Evolutionary conservation across 805 yeast genomes (phyloP), one percentile per base, ranked within the genome.

Genomic region (Blastobotrys muscicola): DNA sequence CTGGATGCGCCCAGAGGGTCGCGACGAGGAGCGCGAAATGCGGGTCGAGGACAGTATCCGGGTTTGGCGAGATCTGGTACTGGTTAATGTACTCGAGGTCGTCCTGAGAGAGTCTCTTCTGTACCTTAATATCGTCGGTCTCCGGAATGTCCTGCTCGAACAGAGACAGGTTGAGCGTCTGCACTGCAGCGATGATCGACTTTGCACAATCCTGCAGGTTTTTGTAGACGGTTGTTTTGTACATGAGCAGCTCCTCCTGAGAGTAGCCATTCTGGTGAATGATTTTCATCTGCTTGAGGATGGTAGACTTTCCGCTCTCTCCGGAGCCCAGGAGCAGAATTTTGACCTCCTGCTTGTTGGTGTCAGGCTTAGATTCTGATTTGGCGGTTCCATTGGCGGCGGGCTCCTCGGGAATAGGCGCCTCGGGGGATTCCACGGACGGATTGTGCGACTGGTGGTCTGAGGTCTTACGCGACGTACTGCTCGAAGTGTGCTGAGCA

Each of bases 261-360:
- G 79, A 62, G 57, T 78, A 82, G 7, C 89, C 89, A 51, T 76
- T 70, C 56, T 80, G 83, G 57, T 82, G 85, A 40, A 82, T 66
- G 46, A 82, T 82, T 57, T 82, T 82, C 78, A 84, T 84, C 60
- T 83, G 94, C 59, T 82, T 84, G 42, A 84, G 75, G 42, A 83
- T 78, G 12, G 94, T 83, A 6, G 87, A 79, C 57, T 83, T 84
- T 3, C 94, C 94, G 48, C 80, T 71, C 57, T 83, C 94, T 11
- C 97, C 98, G 0, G 96, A 83, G 4, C 98, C 71, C 6, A 68
- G 54, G 30, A 89, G 68, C 32, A 89, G 67, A 38, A 89, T 79
- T 59, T 87, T 87, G 43, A 80, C 77, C 46, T 77, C 84, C 47
- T 33, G 48, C 46, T 45, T 31, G 29, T 30, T 30, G 32, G 31